Conservation (phyloP, 371 early-diverging fungal genomes). For the Actinomortierella ambigua region DNA sequence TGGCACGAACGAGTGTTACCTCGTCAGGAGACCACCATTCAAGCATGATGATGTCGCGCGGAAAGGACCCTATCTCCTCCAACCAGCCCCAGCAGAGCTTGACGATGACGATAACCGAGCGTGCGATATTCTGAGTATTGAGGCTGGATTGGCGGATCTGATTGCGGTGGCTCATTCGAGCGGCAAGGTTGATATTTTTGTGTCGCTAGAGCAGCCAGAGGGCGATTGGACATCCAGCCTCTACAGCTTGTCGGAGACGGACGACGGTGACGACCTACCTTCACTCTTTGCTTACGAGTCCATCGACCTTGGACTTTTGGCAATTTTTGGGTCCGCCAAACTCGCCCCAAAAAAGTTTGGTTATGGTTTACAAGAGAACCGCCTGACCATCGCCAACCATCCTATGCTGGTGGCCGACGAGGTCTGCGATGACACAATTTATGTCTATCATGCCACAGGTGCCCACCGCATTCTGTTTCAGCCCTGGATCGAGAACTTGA, state of each 20-base stretch:
- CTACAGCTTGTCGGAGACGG: not conserved
- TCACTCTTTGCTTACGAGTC: conserved; percentile 45
- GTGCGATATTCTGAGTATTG: conserved; percentile 48
- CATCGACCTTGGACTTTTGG: conserved; percentile 42
- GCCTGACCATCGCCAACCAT: conserved; percentile 32
- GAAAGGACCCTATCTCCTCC: conserved; percentile 51
- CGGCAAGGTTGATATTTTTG: conserved; percentile 48
- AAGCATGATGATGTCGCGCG: conserved; percentile 10
- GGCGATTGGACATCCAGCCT: conserved; percentile 22
- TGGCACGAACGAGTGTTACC: conserved; percentile 25
- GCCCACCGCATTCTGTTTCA: conserved; percentile 38
- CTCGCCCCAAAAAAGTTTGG: conserved; percentile 8
- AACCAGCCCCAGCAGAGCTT: conserved; percentile 46
- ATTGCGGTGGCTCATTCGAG: conserved; percentile 47
- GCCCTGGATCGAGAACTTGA: conserved; percentile 44
- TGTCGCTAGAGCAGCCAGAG: conserved; percentile 40
- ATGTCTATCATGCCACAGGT: conserved; percentile 47
- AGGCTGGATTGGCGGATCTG: conserved; percentile 36
- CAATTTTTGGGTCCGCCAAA: conserved; percentile 23
- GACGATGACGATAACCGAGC: conserved; percentile 45
- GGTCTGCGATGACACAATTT: conserved; percentile 47
- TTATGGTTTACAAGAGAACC: conserved; percentile 22
- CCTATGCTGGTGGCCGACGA: conserved; percentile 41
- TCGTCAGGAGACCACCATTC: conserved; percentile 21
- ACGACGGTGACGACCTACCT: conserved; percentile 17